Base-by-base conservation (phyloP, 2,329 filamentous ascomycete genomes). In the Diaporthe batatas region DNA sequence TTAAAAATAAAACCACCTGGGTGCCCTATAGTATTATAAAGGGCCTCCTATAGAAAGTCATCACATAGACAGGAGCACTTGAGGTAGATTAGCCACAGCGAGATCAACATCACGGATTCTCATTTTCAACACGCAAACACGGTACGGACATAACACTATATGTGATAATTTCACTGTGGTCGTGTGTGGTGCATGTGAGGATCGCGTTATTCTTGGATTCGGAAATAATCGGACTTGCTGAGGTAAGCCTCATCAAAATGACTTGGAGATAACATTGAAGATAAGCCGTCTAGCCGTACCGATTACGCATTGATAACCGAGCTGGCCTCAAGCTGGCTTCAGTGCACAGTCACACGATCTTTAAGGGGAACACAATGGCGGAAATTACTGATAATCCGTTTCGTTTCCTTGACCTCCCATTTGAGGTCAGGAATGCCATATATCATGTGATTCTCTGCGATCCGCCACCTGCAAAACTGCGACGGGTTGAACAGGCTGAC, bases 381-480 rank as follows among this genome's bases (percentile, higher is more conserved):
- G 34, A 18, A 32, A 18, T 2, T 6, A 3, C 49, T 6, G 10
- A 16, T 16, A 34, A 44, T 14, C 32, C 42, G 4, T 51, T 71
- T 23, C 68, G 18, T 25, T 71, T 71, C 25, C 51, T 71, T 4
- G 57, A 53, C 18, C 51, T 73, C 6, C 68, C 72, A 8, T 21
- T 47, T 2, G 72, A 73, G 47, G 49, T 73, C 2, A n/a, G 72
- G 6, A 44, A 71, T 12, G n/a, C 36, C 5, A 47, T 73, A 6
- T 73, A 73, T 23, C 39, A 55, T 23, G 8, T 62, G 3, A 32
- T 73, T 34, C 72, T 73, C 53, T 73, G 72, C 29, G 32, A 55
- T 0, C 70, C 70, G 25, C 36, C 58, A 32, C 49, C 59, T 25
- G 49, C 47, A 39, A 36, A 57, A 42, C 32, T 70, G 39, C 57